Conservation (phyloP, 805 yeast species). For the Starmera caribaea region DNA sequence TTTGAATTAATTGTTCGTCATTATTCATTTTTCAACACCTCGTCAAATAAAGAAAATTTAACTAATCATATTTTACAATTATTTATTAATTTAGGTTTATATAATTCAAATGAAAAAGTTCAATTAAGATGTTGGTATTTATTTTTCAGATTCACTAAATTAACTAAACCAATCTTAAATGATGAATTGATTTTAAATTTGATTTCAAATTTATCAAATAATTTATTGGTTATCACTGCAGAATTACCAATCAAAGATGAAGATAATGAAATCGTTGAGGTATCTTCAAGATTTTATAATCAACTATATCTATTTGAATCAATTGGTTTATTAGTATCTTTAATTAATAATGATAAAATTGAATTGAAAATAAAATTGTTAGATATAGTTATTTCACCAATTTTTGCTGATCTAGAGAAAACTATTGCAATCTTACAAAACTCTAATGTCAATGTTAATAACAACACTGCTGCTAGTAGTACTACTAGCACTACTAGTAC, state of each 20-base stretch:
- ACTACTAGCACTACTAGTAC: too few relatives aligned
- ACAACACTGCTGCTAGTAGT: slow-evolving; percentile 3
- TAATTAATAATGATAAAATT: slow-evolving; percentile 36
- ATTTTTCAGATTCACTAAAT: slow-evolving; percentile 71
- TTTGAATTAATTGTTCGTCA: slow-evolving; percentile 84
- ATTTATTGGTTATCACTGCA: slow-evolving; percentile 53
- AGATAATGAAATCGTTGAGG: slow-evolving; percentile 41
- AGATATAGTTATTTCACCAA: slow-evolving; percentile 63
- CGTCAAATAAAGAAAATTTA: slow-evolving; percentile 36
- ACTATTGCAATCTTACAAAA: slow-evolving; percentile 37
- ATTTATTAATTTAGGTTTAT: slow-evolving; percentile 78
- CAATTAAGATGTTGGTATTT: slow-evolving; percentile 85
- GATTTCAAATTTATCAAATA: slow-evolving; percentile 49
- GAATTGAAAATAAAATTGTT: slow-evolving; percentile 32
- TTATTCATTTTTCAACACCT: slow-evolving; percentile 47
- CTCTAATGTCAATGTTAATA: slow-evolving; percentile 9
- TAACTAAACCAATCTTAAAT: slow-evolving; percentile 58
- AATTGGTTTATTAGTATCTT: slow-evolving; percentile 63
- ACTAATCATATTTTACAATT: slow-evolving; percentile 59
- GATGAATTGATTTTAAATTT: slow-evolving; percentile 43
- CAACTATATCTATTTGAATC: slow-evolving; percentile 83
- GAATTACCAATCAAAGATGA: slow-evolving; percentile 37
- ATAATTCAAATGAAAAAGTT: slow-evolving; percentile 63
- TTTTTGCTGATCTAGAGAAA: slow-evolving; percentile 60
- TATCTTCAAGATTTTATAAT: slow-evolving; percentile 53